Base-by-base conservation (phyloP, 129 eudicot genomes). In the Rutidosis leptorrhynchoides region DNA sequence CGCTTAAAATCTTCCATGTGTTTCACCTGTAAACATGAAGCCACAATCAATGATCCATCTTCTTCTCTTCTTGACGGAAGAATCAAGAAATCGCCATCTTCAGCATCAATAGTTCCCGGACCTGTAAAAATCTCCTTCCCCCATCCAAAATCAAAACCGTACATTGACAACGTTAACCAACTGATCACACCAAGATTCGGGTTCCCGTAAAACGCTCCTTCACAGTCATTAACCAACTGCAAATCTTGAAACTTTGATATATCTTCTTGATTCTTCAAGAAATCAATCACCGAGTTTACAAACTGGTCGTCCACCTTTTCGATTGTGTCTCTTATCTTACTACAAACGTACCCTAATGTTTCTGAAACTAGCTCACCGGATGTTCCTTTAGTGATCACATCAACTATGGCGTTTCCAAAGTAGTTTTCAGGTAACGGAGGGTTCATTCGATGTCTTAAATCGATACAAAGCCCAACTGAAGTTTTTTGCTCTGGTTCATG, bases 121-220 rank as follows among this genome's bases (percentile, higher is more conserved):
- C 81, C 76, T 27, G 69, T 70, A 35, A 70, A 62, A 2, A 66
- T 1, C 67, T 79, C 81, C 37, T 65, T 75, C 11, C 88, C 88
- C 88, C 86, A 88, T 7, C 96, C 96, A 43, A 88, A 88, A 75
- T 88, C 82, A 7, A 82, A 5, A 12, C 78, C 89, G 17, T 58
- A 58, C 33, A 80, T 46, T 7, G 84, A 84, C 40, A 88, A 23
- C 0, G 63, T 77, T 11, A 75, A 14, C 89, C 96, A 85, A 29
- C 92, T 88, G 5, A 74, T 70, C 42, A 82, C 85, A 29, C 71
- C 74, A 0, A 84, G 60, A 52, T 82, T 82, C 7, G 85, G 87
- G 45, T 84, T 82, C 1, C 83, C 90, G 17, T 77, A 74, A 30
- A 68, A 79, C 2, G 79, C 59, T 40, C 78, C 82, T 42, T 78